These are phyloP conservation scores for Chaetomium cochliodes DNA, from an alignment of 495 filamentous ascomycete genomes.

Conservation along the genomic window DNA sequence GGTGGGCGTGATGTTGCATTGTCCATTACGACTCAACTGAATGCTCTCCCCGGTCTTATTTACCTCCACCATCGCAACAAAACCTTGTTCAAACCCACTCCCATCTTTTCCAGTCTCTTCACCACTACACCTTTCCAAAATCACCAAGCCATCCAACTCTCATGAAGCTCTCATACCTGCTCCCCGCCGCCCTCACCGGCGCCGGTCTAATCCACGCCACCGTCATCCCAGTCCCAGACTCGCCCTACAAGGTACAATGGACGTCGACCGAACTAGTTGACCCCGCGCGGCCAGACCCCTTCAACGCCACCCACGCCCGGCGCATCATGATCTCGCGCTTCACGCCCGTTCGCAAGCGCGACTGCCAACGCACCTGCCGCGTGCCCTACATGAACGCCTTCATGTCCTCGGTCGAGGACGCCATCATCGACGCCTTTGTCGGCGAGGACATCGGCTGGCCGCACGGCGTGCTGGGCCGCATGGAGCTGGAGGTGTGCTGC, in stretches of 20 bases:
- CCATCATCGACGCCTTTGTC: slow-evolving; percentile 1
- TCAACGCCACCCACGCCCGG: slow-evolving; percentile 12
- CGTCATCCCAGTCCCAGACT: slow-evolving; percentile 6
- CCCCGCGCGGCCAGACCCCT: slow-evolving; percentile 7
- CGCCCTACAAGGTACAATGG: slow-evolving; percentile 10
- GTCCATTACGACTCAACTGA: not conserved
- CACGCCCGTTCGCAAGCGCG: slow-evolving; percentile 1
- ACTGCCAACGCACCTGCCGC: slow-evolving; percentile 7
- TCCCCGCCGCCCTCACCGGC: not conserved
- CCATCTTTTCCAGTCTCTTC: not conserved
- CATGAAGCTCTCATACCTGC: not conserved
- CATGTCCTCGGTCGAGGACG: slow-evolving; percentile 1
- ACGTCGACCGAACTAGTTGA: slow-evolving; percentile 11
- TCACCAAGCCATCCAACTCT: not conserved
- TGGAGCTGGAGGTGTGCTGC: slow-evolving; percentile 8
- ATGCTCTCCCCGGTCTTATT: not conserved
- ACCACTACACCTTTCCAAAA: too few relatives aligned
- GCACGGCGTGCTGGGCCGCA: not conserved
- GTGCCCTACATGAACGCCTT: slow-evolving; percentile 8
- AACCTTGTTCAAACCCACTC: not conserved
- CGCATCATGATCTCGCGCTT: slow-evolving; percentile 18
- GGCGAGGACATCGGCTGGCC: slow-evolving; percentile 1
- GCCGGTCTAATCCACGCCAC: not conserved
- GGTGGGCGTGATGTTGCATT: slow-evolving; percentile 2
- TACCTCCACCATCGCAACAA: not conserved